A percentile compares a stretch with the other conserved stretches of the same genome.
Evolutionary conservation across 495 filamentous ascomycete species (phyloP).

Genomic region (Neurospora terricola): DNA sequence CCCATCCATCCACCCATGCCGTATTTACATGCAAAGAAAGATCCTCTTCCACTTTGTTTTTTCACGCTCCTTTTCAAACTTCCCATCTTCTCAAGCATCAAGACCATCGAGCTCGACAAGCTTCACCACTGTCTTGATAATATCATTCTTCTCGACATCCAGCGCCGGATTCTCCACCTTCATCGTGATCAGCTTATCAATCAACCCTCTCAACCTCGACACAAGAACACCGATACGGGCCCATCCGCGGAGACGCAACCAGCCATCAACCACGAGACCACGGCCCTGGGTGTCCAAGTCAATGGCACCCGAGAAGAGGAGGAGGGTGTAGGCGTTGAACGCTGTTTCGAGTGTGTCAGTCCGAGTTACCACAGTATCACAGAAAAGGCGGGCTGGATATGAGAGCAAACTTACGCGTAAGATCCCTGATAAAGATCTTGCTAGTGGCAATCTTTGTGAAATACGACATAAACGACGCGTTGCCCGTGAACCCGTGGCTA

Average conservation of each 20-base stretch:
- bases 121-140: conserved; percentile 65
- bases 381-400: background rate
- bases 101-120: conserved; percentile 83
- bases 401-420: conserved; percentile 57
- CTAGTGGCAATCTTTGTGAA: conserved; percentile 85
- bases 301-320: conserved; percentile 84
- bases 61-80: background rate
- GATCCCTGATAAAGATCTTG: conserved; percentile 78
- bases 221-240: conserved; percentile 89
- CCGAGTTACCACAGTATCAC: background rate
- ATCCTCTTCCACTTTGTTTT: background rate
- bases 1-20: background rate
- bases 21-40: background rate
- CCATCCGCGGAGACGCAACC: conserved; percentile 86
- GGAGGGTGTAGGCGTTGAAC: conserved; percentile 80
- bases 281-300: conserved; percentile 78
- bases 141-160: conserved; percentile 40
- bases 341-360: conserved; percentile 25
- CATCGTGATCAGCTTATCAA: conserved; percentile 69
- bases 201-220: conserved; percentile 68
- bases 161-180: conserved; percentile 68
- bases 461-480: conserved; percentile 66
- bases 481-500: conserved; percentile 59
- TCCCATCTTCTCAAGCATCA: conserved; percentile 39
- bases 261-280: conserved; percentile 85